Evolutionary conservation across 2,329 filamentous ascomycete species (phyloP).

Genomic region (Aureobasidium sp.): DNA sequence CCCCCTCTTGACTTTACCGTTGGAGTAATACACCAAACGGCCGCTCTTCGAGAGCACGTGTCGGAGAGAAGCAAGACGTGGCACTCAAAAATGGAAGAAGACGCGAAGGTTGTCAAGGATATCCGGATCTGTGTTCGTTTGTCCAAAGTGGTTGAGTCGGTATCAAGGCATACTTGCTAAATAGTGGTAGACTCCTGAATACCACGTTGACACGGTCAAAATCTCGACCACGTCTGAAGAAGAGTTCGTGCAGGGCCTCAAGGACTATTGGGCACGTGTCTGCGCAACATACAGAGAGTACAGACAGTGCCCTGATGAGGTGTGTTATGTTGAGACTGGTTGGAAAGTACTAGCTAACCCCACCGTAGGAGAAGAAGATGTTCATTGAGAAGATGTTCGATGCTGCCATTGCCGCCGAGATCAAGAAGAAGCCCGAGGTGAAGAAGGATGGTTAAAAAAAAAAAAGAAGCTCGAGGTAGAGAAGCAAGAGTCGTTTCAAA

Average conservation of each 20-base stretch:
- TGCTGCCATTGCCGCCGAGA: background rate
- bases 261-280: background rate
- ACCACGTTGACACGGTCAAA: background rate
- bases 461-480: no score
- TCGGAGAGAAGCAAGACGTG: background rate
- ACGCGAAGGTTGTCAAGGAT: background rate
- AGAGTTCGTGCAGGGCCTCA: background rate
- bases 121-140: background rate
- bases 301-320: background rate
- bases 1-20: background rate
- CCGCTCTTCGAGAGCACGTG: background rate
- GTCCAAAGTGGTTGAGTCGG: background rate
- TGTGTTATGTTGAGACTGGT: background rate
- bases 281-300: background rate
- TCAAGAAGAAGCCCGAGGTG: no score
- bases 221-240: background rate
- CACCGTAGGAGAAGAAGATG: background rate
- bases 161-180: background rate
- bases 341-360: background rate
- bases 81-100: background rate
- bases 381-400: background rate
- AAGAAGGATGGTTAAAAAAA: no score
- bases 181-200: background rate
- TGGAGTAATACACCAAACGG: background rate
- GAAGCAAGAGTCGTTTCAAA: no score